These are phyloP conservation scores for Trichothecium sympodiale DNA, from an alignment of 2,329 filamentous ascomycete genomes.

Conservation along the genomic window DNA sequence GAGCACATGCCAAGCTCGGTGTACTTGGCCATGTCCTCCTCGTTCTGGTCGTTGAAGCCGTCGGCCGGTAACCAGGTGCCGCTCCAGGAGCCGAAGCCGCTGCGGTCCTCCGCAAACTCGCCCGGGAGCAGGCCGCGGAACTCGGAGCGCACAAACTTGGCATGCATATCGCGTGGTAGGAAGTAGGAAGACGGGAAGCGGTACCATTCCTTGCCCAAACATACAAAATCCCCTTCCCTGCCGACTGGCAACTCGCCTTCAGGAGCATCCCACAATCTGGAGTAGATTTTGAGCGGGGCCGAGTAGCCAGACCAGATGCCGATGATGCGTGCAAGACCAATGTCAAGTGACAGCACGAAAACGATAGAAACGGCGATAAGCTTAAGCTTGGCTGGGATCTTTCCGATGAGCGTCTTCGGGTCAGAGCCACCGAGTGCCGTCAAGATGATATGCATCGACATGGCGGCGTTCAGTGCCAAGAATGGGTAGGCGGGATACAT, in stretches of 20 bases:
- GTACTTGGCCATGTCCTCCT: slow-evolving; percentile 81
- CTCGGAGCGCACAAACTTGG: slow-evolving; percentile 84
- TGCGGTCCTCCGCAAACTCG: slow-evolving; percentile 68
- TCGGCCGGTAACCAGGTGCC: slow-evolving; percentile 74
- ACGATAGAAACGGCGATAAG: slow-evolving; percentile 48
- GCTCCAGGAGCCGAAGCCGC: slow-evolving; percentile 60
- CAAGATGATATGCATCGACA: slow-evolving; percentile 72
- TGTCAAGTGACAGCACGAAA: slow-evolving; percentile 51
- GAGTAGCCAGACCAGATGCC: slow-evolving; percentile 75
- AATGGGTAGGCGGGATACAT: slow-evolving; percentile 97
- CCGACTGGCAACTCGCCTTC: slow-evolving; percentile 38
- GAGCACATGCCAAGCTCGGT: slow-evolving; percentile 63
- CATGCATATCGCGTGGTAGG: slow-evolving; percentile 68
- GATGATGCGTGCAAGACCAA: slow-evolving; percentile 61
- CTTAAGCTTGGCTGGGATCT: slow-evolving; percentile 67
- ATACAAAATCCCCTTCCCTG: slow-evolving; percentile 58
- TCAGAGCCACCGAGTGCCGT: slow-evolving; percentile 61
- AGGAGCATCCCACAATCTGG: slow-evolving; percentile 48
- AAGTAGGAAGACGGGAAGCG: slow-evolving; percentile 92
- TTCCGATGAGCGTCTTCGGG: slow-evolving; percentile 54
- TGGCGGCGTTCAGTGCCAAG: slow-evolving; percentile 76
- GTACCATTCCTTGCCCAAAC: slow-evolving; percentile 96
- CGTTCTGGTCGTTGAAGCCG: slow-evolving; percentile 87
- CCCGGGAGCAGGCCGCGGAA: slow-evolving; percentile 84
- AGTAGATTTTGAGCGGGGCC: slow-evolving; percentile 64